Conservation (phyloP, 2,329 filamentous ascomycete genomes). For the Colletotrichum endophyticum region DNA sequence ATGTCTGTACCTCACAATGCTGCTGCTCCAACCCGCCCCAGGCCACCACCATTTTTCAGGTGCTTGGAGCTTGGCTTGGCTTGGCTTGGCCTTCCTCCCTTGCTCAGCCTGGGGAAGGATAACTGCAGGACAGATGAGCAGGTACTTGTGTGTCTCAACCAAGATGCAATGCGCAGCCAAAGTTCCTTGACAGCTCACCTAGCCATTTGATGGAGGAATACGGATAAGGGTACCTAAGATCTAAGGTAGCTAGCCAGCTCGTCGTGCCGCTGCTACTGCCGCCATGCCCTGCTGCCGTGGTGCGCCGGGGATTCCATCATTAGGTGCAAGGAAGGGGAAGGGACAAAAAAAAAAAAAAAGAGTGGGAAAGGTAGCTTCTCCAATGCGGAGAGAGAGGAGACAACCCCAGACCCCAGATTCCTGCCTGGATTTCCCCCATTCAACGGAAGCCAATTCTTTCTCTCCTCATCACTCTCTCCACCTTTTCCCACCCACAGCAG, state of each 20-base stretch:
- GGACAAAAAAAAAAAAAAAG: not conserved
- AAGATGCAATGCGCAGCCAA: not conserved
- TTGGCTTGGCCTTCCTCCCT: not conserved
- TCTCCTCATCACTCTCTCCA: constrained; percentile 26
- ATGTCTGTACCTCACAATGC: not conserved
- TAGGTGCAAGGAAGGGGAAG: not conserved
- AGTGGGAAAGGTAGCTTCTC: constrained; percentile 28
- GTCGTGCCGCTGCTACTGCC: not conserved
- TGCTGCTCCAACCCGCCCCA: not conserved
- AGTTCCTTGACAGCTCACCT: not conserved
- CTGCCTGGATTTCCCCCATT: constrained; percentile 20
- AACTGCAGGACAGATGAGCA: not conserved
- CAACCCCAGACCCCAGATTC: constrained; percentile 28
- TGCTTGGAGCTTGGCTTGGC: not conserved
- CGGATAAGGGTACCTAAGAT: not conserved
- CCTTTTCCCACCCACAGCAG: constrained; percentile 33
- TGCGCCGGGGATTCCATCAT: not conserved
- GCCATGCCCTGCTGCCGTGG: not conserved
- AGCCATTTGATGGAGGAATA: not conserved
- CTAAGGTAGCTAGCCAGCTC: not conserved
- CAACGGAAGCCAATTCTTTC: constrained; percentile 27
- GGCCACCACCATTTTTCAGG: not conserved
- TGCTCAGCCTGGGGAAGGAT: not conserved
- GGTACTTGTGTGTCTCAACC: not conserved
- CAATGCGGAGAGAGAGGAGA: constrained; percentile 48